Conservation (phyloP, 768 basidiomycete genomes). For the Strobilomyces dryophilus region DNA sequence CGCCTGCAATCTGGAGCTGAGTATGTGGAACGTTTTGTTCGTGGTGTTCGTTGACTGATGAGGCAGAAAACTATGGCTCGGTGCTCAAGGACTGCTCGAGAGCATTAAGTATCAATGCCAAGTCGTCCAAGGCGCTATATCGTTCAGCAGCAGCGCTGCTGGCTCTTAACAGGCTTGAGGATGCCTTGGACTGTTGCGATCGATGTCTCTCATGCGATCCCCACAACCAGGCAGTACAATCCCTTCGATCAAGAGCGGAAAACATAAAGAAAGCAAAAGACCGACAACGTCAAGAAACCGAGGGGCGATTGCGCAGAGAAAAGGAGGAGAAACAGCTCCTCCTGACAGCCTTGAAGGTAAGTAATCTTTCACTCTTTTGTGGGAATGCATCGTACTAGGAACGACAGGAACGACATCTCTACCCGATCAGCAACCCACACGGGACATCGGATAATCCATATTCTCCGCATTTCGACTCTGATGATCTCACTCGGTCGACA, state of each 20-base stretch:
- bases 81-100: slow-evolving; percentile 83
- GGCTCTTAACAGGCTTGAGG: slow-evolving; percentile 68
- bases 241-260: slow-evolving; percentile 44
- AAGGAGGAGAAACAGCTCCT: slow-evolving; percentile 52
- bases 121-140: slow-evolving; percentile 80
- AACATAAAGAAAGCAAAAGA: slow-evolving; percentile 49
- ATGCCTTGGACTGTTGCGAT: slow-evolving; percentile 79
- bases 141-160: slow-evolving; percentile 78
- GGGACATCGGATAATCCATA: slow-evolving; percentile 51
- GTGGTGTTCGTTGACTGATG: neutral
- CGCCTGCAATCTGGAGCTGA: slow-evolving; percentile 86
- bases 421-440: slow-evolving; percentile 49
- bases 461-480: slow-evolving; percentile 61
- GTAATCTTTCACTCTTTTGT: slow-evolving; percentile 16
- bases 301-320: slow-evolving; percentile 46
- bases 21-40: slow-evolving; percentile 40
- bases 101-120: slow-evolving; percentile 57
- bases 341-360: slow-evolving; percentile 60
- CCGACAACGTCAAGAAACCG: slow-evolving; percentile 45
- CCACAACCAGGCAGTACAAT: slow-evolving; percentile 50
- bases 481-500: slow-evolving; percentile 53
- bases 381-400: slow-evolving; percentile 1
- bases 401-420: slow-evolving; percentile 68
- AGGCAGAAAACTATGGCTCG: slow-evolving; percentile 79
- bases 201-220: slow-evolving; percentile 60